Percentiles rank a stretch among this genome's conserved stretches.
phyloP scores from a whole-genome alignment of 202 grass and related monocot species.

The Alloteropsis angusta region DNA sequence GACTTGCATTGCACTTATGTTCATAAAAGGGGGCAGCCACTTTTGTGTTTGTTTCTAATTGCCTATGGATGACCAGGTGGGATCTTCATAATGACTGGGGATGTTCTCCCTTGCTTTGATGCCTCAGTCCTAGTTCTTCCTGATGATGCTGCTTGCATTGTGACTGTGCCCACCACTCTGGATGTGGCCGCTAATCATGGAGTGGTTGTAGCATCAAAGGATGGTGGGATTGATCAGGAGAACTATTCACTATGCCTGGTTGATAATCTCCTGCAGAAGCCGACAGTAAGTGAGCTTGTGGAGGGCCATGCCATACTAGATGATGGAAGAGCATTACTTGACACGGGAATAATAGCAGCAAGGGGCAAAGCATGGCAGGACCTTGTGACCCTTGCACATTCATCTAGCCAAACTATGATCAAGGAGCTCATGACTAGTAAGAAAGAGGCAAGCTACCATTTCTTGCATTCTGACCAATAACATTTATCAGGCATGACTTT shows the following conservation, averaged over 20 bases:
- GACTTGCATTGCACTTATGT: background rate
- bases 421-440: conserved; percentile 47
- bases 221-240: conserved; percentile 23
- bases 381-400: conserved; percentile 52
- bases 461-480: conserved; percentile 19
- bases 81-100: conserved; percentile 96
- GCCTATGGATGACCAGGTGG: conserved; percentile 51
- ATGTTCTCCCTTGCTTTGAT: conserved; percentile 93
- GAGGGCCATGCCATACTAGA: conserved; percentile 53
- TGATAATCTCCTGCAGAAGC: conserved; percentile 82
- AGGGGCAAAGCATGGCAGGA: conserved; percentile 81
- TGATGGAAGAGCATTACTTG: conserved; percentile 74
- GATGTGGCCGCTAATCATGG: conserved; percentile 87
- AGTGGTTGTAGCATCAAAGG: conserved; percentile 69
- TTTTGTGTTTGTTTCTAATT: conserved; percentile 10
- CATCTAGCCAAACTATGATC: conserved; percentile 53
- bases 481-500: background rate
- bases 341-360: conserved; percentile 89
- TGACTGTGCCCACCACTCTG: conserved; percentile 70
- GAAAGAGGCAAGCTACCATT: conserved; percentile 79
- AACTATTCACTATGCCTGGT: conserved; percentile 57
- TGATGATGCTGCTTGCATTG: conserved; percentile 60
- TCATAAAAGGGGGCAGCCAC: background rate
- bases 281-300: conserved; percentile 51
- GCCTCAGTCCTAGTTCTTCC: conserved; percentile 60